These are phyloP conservation scores for Euphorbia corollata DNA, from an alignment of 441 rosid genomes.

Conservation along the genomic window DNA sequence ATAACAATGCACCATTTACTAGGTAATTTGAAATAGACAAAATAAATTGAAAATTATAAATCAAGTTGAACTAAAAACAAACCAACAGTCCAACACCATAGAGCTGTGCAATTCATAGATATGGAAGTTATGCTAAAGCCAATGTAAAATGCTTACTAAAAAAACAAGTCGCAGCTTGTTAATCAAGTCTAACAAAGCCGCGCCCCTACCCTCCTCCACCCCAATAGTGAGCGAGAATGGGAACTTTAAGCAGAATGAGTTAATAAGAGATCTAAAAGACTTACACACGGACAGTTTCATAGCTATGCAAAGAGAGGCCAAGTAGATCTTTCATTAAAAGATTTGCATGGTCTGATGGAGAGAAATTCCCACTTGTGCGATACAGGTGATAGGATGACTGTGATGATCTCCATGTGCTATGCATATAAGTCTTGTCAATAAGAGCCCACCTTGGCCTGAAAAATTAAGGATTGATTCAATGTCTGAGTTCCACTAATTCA, in stretches of 20 bases:
- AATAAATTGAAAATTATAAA: not conserved
- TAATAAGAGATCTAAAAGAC: conserved; percentile 26
- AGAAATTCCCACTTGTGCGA: conserved; percentile 67
- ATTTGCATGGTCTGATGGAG: conserved; percentile 62
- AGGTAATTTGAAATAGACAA: conserved; percentile 9
- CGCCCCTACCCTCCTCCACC: not conserved
- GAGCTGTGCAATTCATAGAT: not conserved
- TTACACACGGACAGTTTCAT: conserved; percentile 95
- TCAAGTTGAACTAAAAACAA: not conserved
- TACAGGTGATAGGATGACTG: conserved; percentile 88
- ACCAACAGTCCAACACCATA: not conserved
- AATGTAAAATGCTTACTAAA: conserved; percentile 4
- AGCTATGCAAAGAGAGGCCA: conserved; percentile 80
- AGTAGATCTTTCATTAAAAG: conserved; percentile 85
- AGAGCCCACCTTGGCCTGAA: conserved; percentile 99
- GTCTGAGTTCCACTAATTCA: conserved; percentile 7
- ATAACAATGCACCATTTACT: not conserved
- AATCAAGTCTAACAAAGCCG: not conserved
- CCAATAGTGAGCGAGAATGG: not conserved
- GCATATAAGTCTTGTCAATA: conserved; percentile 95
- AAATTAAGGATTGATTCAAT: conserved; percentile 22
- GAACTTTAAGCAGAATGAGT: not conserved
- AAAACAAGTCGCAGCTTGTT: not conserved
- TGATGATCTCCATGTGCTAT: conserved; percentile 96
- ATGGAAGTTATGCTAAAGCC: not conserved